Conservation (phyloP, 78 protist genomes). For the Pelomyxa schiedti region DNA sequence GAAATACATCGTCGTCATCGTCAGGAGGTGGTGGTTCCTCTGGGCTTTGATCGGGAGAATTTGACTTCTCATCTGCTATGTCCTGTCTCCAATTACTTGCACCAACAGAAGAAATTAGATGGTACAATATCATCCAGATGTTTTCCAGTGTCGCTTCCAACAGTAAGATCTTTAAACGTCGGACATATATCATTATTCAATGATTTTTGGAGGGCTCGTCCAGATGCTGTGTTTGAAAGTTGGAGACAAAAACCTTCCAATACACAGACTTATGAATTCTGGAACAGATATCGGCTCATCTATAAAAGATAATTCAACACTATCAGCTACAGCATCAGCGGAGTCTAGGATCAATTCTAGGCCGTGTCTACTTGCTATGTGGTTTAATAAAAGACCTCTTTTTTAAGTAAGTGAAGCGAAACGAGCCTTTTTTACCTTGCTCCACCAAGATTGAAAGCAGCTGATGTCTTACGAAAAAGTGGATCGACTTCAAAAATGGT, state of each 20-base stretch:
- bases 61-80: no score
- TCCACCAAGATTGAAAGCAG: slow-evolving; percentile 77
- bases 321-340: slow-evolving; percentile 20
- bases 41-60: no score
- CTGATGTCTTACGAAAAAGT: slow-evolving; percentile 56
- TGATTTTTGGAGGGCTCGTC: not conserved
- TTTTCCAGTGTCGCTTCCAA: not conserved
- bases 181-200: not conserved
- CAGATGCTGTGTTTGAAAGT: not conserved
- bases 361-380: slow-evolving; percentile 18
- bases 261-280: not conserved
- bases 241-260: not conserved
- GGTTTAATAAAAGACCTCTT: no score
- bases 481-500: slow-evolving; percentile 54
- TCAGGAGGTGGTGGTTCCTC: no score
- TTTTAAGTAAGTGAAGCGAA: no score
- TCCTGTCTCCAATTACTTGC: no score
- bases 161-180: not conserved
- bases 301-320: not conserved
- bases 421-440: slow-evolving; percentile 53
- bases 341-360: slow-evolving; percentile 50
- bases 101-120: no score
- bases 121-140: no score
- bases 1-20: not conserved
- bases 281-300: not conserved